A percentile compares a stretch with the other conserved stretches of the same genome.
phyloP scores from a whole-genome alignment of 805 yeast species.

The Cyberlindnera nakhonratchasimensis region DNA sequence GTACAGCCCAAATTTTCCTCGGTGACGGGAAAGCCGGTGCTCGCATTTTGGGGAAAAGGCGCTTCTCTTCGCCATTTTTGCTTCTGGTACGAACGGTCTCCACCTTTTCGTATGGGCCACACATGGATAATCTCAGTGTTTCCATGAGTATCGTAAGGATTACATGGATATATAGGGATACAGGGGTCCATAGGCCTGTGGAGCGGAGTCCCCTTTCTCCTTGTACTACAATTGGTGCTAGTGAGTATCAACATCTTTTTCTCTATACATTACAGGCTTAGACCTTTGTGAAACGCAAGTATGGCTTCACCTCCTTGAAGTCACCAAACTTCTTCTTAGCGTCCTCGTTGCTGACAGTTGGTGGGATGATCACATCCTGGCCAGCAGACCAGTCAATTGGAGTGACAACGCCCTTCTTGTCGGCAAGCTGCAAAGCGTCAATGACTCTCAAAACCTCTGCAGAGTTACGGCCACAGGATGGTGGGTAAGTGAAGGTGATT shows the following conservation, averaged over 20 bases:
- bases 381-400: constrained; percentile 92
- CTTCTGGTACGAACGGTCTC: constrained; percentile 4
- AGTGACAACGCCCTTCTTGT: constrained; percentile 78
- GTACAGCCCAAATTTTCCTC: not conserved
- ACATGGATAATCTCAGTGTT: no score
- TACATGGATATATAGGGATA: no score
- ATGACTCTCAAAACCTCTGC: constrained; percentile 87
- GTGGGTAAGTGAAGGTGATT: constrained; percentile 84
- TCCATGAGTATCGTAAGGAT: not conserved
- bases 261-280: constrained; percentile 10
- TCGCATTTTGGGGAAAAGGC: constrained; percentile 6
- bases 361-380: constrained; percentile 90
- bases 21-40: not conserved
- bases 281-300: constrained; percentile 68
- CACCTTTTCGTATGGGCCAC: constrained; percentile 7
- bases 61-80: constrained; percentile 5
- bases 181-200: no score
- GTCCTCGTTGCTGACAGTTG: constrained; percentile 73
- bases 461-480: constrained; percentile 92
- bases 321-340: constrained; percentile 82
- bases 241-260: not conserved
- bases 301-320: constrained; percentile 84
- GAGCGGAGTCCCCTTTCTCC: no score
- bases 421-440: constrained; percentile 84
- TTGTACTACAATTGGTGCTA: not conserved